These are phyloP conservation scores for Heimioporus sp. DNA, from an alignment of 768 basidiomycete genomes.

Conservation along the genomic window DNA sequence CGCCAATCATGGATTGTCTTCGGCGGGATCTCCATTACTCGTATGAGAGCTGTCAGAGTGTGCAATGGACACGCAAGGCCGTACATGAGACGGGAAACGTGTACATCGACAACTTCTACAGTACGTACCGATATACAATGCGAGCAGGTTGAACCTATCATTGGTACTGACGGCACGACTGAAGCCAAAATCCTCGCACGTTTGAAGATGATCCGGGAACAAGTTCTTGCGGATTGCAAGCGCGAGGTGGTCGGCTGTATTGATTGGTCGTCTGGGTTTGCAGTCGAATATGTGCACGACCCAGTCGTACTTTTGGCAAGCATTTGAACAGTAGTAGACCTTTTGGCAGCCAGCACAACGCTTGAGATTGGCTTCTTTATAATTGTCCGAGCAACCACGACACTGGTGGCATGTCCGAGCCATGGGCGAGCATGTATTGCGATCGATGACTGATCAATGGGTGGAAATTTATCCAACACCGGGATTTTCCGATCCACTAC, in stretches of 20 bases:
- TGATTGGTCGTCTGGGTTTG: too few species aligned
- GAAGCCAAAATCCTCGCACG: constrained; percentile 38
- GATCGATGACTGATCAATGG: too few species aligned
- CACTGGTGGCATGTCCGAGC: not conserved
- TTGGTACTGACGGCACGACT: constrained; percentile 13
- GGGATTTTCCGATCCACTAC: too few species aligned
- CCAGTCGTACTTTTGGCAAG: not conserved
- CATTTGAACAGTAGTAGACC: not conserved
- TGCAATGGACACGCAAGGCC: too few species aligned
- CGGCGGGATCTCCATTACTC: constrained; percentile 16
- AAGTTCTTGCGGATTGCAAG: constrained; percentile 21
- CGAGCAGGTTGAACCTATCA: constrained; percentile 24
- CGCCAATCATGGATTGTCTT: constrained; percentile 34
- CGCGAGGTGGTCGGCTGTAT: constrained; percentile 22
- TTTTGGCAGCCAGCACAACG: not conserved
- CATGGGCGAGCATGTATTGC: not conserved
- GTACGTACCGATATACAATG: constrained; percentile 21
- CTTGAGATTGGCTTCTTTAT: not conserved
- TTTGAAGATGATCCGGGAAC: constrained; percentile 32
- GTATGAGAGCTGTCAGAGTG: constrained; percentile 21
- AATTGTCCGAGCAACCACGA: not conserved
- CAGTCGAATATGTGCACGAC: not conserved
- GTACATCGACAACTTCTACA: not conserved
- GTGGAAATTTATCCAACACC: too few species aligned
- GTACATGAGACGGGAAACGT: too few species aligned